Evolutionary conservation across 2,329 filamentous ascomycete genomes (phyloP).

Genomic region (Beauveria australis): DNA sequence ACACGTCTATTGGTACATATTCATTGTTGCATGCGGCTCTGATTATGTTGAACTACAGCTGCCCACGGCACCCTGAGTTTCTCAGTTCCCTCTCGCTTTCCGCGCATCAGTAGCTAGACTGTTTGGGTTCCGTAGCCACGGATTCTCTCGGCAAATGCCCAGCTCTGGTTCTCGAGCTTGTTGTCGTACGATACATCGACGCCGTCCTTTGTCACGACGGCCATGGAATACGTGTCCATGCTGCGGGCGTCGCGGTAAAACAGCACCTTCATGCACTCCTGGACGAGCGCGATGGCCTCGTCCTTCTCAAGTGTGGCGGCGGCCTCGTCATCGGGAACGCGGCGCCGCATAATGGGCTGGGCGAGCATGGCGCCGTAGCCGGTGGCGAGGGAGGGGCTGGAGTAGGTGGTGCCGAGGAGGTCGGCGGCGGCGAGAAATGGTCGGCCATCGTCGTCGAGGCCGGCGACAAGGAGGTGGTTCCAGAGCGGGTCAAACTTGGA

Average conservation of each 20-base stretch:
- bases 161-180: constrained; percentile 91
- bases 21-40: neutral
- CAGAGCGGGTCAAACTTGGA: constrained; percentile 95
- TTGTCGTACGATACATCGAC: constrained; percentile 77
- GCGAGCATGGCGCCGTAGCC: constrained; percentile 91
- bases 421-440: constrained; percentile 91
- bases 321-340: constrained; percentile 76
- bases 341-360: constrained; percentile 77
- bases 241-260: constrained; percentile 95
- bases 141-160: constrained; percentile 94
- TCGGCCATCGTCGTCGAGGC: constrained; percentile 67
- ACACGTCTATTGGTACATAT: constrained; percentile 10
- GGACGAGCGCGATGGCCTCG: constrained; percentile 69
- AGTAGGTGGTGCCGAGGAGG: constrained; percentile 87
- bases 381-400: constrained; percentile 79
- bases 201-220: constrained; percentile 81
- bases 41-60: neutral
- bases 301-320: constrained; percentile 66
- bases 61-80: too few relatives aligned
- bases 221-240: constrained; percentile 84
- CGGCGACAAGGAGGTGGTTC: constrained; percentile 90
- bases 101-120: constrained; percentile 30
- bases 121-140: constrained; percentile 88
- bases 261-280: constrained; percentile 96
- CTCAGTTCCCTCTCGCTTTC: too few relatives aligned